Conservation (phyloP, 2,329 filamentous ascomycete species). For the Trichoderma sp. region DNA sequence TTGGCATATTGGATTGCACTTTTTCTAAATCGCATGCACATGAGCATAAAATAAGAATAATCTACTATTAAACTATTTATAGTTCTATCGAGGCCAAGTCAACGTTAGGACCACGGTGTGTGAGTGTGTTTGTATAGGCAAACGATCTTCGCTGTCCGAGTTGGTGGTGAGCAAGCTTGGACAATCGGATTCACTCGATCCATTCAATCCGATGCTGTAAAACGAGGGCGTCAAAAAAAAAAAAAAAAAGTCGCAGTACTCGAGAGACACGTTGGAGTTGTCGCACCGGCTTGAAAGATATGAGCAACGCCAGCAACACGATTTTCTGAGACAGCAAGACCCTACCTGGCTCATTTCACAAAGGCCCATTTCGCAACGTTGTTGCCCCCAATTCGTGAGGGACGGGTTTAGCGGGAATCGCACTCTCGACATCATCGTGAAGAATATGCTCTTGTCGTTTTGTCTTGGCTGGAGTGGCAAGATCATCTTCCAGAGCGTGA, state of each 20-base stretch:
- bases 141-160: neutral
- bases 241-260: neutral
- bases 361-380: neutral
- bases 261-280: conserved; percentile 11
- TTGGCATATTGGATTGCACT: neutral
- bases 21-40: neutral
- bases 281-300: conserved; percentile 9
- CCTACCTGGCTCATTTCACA: conserved; percentile 10
- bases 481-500: conserved; percentile 20
- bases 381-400: conserved; percentile 18
- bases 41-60: neutral
- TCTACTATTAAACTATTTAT: neutral
- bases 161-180: neutral
- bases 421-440: conserved; percentile 11
- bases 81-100: neutral
- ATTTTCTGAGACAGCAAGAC: neutral
- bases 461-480: neutral
- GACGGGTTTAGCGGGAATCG: neutral
- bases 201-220: neutral
- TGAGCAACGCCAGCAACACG: neutral
- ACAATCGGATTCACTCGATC: neutral
- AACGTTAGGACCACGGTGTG: neutral
- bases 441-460: conserved; percentile 15
- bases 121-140: neutral
- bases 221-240: neutral